Percentiles rank a stretch among this genome's conserved stretches.
phyloP scores from a whole-genome alignment of 495 filamentous ascomycete species.

The Trichoderma asperelloides region DNA sequence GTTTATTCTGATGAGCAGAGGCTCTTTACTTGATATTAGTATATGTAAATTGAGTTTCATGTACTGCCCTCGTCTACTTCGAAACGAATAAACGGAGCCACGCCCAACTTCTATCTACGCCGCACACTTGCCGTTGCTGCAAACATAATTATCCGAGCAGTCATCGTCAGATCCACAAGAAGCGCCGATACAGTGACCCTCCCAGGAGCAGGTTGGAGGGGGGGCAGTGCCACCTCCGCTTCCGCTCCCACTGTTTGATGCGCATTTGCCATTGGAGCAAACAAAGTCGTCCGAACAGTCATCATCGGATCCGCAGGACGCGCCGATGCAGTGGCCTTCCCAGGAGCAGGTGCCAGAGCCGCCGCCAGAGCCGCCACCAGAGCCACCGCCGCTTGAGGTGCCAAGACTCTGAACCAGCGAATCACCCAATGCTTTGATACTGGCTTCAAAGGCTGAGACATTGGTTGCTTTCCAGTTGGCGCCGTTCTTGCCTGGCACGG shows the following conservation, averaged over 20 bases:
- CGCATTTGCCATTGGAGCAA: background rate
- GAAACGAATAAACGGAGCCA: no score
- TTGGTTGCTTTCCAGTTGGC: conserved; percentile 39
- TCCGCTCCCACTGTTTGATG: no score
- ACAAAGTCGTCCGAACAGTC: background rate
- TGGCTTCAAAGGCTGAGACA: background rate
- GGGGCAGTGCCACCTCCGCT: background rate
- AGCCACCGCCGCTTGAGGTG: background rate
- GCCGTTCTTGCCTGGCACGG: conserved; percentile 37
- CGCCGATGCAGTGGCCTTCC: background rate
- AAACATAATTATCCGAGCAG: background rate
- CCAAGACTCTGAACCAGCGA: background rate
- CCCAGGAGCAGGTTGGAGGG: background rate
- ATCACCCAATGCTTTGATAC: background rate
- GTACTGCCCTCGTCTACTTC: no score
- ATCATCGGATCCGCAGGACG: background rate
- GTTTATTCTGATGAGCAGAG: no score
- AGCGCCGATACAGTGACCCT: background rate
- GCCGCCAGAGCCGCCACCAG: background rate
- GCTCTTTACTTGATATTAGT: no score
- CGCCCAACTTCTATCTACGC: no score
- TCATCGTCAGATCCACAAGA: background rate
- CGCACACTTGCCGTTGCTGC: background rate
- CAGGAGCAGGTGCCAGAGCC: background rate
- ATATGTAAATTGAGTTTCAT: no score